Conservation (phyloP, 2,329 filamentous ascomycete species). For the Hypoxylon sp. region DNA sequence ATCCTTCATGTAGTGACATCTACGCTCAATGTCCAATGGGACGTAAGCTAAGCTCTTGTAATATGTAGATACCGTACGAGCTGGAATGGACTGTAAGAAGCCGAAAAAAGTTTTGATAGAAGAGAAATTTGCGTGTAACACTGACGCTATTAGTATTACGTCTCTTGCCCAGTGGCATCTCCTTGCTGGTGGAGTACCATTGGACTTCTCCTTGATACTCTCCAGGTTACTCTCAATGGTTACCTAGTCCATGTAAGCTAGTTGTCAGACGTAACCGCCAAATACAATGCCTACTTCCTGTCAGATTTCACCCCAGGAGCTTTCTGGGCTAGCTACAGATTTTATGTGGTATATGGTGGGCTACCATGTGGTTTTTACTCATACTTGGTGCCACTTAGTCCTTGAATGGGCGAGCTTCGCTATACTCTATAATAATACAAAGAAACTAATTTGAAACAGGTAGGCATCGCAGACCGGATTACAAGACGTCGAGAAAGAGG, state of each 20-base stretch:
- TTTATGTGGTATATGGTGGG: background rate
- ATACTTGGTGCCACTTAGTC: constrained; percentile 2
- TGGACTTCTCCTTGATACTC: background rate
- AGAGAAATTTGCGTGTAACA: background rate
- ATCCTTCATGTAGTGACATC: background rate
- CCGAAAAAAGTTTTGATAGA: background rate
- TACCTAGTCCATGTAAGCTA: background rate
- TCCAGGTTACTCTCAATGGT: background rate
- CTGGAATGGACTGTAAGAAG: background rate
- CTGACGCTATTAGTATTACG: background rate
- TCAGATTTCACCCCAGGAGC: too few species aligned
- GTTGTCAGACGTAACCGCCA: background rate
- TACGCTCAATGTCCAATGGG: background rate
- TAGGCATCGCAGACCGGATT: constrained; percentile 6
- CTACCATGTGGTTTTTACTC: constrained; percentile 10
- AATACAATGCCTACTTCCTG: background rate
- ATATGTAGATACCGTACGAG: background rate
- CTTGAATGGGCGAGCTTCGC: background rate
- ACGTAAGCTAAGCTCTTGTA: background rate
- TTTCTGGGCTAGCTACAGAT: background rate
- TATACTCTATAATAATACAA: background rate
- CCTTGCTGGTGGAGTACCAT: background rate
- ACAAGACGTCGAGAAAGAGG: background rate
- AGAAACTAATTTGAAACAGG: background rate
- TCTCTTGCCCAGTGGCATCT: background rate